Percentiles rank a stretch among this genome's conserved stretches.
These are phyloP conservation scores for Dipodascopsis uninucleata DNA, from an alignment of 805 yeast species.

Conservation along the genomic window DNA sequence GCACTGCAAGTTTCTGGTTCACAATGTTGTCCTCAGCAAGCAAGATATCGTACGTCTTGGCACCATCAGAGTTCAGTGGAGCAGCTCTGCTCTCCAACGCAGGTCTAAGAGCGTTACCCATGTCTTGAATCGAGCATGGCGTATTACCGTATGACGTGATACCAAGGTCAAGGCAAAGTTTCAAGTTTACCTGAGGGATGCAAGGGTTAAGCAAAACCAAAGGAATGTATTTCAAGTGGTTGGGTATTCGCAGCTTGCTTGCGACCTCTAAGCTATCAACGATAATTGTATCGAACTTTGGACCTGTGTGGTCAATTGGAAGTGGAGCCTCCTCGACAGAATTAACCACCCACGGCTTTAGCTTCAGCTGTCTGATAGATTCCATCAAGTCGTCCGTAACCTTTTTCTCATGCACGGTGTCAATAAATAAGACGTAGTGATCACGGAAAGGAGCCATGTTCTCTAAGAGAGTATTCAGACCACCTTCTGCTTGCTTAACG, in stretches of 20 bases:
- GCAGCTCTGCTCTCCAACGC: constrained; percentile 80
- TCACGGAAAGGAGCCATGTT: constrained; percentile 65
- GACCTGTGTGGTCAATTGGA: constrained; percentile 34
- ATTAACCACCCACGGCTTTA: constrained; percentile 59
- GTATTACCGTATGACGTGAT: constrained; percentile 85
- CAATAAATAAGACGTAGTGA: constrained; percentile 67
- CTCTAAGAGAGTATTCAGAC: constrained; percentile 62
- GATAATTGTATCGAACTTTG: constrained; percentile 71
- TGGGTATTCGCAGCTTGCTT: constrained; percentile 58
- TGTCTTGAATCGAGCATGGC: constrained; percentile 76
- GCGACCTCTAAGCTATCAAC: constrained; percentile 78
- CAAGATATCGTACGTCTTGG: constrained; percentile 66
- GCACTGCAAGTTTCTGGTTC: constrained; percentile 81
- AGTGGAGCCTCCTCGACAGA: constrained; percentile 52
- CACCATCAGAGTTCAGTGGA: constrained; percentile 74
- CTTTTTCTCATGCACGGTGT: constrained; percentile 54
- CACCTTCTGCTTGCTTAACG: constrained; percentile 66
- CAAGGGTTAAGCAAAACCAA: constrained; percentile 73
- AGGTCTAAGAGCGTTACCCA: constrained; percentile 79
- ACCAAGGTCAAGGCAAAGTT: constrained; percentile 78
- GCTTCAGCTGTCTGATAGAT: constrained; percentile 51
- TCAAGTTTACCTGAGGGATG: constrained; percentile 72
- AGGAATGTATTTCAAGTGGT: constrained; percentile 82
- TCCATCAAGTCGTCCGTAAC: constrained; percentile 51
- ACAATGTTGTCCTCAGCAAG: constrained; percentile 86